Base-by-base conservation (phyloP, 768 basidiomycete species). In the Rubroboletus pulcherrimus region DNA sequence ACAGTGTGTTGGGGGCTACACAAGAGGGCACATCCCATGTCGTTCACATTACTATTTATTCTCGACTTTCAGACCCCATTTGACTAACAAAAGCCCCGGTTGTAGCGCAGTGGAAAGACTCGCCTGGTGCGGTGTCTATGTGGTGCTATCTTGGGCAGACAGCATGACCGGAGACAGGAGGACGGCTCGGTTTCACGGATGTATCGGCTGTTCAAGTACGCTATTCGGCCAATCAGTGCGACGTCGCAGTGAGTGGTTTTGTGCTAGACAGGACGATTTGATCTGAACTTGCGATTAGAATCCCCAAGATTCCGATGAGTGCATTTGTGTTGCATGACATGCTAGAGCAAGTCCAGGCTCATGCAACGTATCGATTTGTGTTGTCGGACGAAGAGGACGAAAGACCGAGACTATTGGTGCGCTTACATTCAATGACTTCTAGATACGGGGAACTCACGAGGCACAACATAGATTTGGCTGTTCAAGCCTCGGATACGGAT, bases 311-410 rank as follows among this genome's bases (percentile, higher is more conserved):
- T 29, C 91, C 91, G 0, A 75, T 95, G 29, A 90, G 91, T 2
- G 78, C 69, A n/a, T 96, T 91, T 71, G 81, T 98, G 31, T 82
- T 93, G 12, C 85, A 92, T 57, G 93, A 97, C 64, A 90, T 98
- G 90, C 80, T 81, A 30, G 96, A 96, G 66, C 87, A 90, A 50
- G 88, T 92, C 5, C 87, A 89, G 51, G 93, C 95, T 2, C 95
- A 98, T 67, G 93, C 94, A 1, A 88, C 89, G 0, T 93, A 98
- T 72, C 89, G 94, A 10, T 98, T 98, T 65, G 80, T 94, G 34
- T 73, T 98, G 33, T 76, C 83, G 15, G 95, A 97, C 56, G 93
- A 95, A 60, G 93, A 96, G 64, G 83, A 87, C 30, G 91, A 92
- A 57, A 80, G 78, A 26, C 84, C 89, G 5, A 78, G 87, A 51